phyloP scores from a whole-genome alignment of 495 filamentous ascomycete species.

The Wilcoxina mikolae region DNA sequence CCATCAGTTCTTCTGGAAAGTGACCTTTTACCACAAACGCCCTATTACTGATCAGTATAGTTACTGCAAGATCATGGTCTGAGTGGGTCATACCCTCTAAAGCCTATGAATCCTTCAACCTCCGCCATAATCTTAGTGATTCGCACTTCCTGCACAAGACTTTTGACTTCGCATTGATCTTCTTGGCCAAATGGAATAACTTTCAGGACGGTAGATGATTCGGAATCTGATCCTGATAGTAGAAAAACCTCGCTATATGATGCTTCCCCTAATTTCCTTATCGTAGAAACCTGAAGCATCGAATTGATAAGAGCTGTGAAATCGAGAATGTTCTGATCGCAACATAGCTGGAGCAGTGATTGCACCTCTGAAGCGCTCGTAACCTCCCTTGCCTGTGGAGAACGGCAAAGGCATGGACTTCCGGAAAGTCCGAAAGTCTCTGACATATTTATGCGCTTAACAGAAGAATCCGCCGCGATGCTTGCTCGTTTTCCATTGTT shows the following conservation, averaged over 20 bases:
- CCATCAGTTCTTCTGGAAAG: constrained; percentile 21
- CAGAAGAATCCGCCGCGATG: too few species aligned
- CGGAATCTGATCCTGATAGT: constrained; percentile 1
- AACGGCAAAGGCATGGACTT: not conserved
- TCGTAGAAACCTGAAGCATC: constrained; percentile 8
- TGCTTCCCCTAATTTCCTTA: constrained; percentile 26
- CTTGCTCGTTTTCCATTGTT: not conserved
- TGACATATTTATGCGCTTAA: not conserved
- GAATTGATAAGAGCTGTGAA: constrained; percentile 19
- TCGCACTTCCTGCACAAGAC: constrained; percentile 24
- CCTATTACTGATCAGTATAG: not conserved
- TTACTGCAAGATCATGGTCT: not conserved
- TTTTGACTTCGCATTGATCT: constrained; percentile 18
- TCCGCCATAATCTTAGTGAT: constrained; percentile 22
- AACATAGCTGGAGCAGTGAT: constrained; percentile 9
- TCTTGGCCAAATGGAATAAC: constrained; percentile 25
- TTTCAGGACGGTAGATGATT: constrained; percentile 21
- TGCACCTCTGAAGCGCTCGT: not conserved
- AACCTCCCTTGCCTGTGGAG: constrained; percentile 5
- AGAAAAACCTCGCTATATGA: constrained; percentile 28
- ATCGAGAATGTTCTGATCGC: constrained; percentile 12
- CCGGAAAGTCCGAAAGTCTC: constrained; percentile 9
- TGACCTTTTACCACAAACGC: constrained; percentile 17
- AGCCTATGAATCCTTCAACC: constrained; percentile 25
- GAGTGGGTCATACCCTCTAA: constrained; percentile 8